A percentile compares a stretch with the other conserved stretches of the same genome.
These are phyloP conservation scores for Xylaria sp. DNA, from an alignment of 2,329 filamentous ascomycete species.

Conservation along the genomic window DNA sequence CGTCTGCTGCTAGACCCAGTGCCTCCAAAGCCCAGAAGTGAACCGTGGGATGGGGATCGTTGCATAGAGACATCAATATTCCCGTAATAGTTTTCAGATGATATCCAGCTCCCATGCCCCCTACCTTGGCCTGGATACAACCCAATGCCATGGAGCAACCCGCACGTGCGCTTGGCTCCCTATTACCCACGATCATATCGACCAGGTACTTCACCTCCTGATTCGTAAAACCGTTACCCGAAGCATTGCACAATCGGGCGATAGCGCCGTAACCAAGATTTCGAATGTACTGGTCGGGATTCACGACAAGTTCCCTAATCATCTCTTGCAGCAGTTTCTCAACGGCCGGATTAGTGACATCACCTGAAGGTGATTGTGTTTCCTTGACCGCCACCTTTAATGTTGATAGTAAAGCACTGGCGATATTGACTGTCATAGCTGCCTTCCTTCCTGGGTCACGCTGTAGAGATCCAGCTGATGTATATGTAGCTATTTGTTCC, in stretches of 20 bases:
- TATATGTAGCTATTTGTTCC: constrained; percentile 90
- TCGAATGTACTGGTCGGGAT: constrained; percentile 86
- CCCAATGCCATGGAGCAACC: constrained; percentile 95
- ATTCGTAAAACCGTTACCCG: constrained; percentile 89
- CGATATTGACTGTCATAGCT: constrained; percentile 90
- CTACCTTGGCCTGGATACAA: constrained; percentile 92
- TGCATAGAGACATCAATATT: constrained; percentile 96
- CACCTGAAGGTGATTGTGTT: constrained; percentile 75
- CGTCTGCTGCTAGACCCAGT: constrained; percentile 85
- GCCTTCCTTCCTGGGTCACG: constrained; percentile 88
- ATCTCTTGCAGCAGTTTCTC: constrained; percentile 87
- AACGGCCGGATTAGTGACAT: constrained; percentile 77
- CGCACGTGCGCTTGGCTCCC: constrained; percentile 91
- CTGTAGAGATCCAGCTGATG: constrained; percentile 81
- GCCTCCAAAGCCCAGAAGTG: constrained; percentile 97
- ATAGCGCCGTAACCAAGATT: constrained; percentile 86
- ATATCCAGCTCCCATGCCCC: constrained; percentile 95
- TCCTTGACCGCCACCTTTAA: constrained; percentile 88
- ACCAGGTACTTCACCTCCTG: constrained; percentile 90
- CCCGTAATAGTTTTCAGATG: constrained; percentile 98
- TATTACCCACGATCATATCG: constrained; percentile 92
- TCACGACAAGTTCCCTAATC: constrained; percentile 76
- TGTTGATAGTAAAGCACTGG: constrained; percentile 80
- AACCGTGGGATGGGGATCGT: constrained; percentile 92
- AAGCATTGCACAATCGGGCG: constrained; percentile 83